Base-by-base conservation (phyloP, 805 yeast genomes). In the Kuraishia floccosa region DNA sequence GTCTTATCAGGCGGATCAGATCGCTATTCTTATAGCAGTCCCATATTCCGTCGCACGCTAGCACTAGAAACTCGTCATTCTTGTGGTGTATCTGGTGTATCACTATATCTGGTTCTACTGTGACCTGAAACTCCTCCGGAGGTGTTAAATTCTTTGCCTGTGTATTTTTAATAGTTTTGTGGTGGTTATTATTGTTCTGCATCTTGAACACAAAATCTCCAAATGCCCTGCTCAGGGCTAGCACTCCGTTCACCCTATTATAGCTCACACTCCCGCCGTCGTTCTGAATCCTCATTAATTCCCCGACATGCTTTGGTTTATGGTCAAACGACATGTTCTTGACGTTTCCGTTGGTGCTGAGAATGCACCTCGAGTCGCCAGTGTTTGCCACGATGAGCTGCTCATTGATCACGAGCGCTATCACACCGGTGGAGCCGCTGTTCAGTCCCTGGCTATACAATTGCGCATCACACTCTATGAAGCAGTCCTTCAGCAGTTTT, bases 41-140 rank as follows among this genome's bases (percentile, higher is more conserved):
- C 89, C 87, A 81, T 28, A 81, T 74, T 27, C 93, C 93, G 53
- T 81, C 93, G 54, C 93, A 81, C 1, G 85, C 89, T 32, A 81
- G 52, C 2, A 81, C 66, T 14, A 81, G 46, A 49, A 81, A 81
- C 49, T 81, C 89, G 43, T 80, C 85, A 13, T 52, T 47, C 1
- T 42, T 40, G 19, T 34, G 39, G 23, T 53, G 50, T 5, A 46
- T 27, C 40, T 61, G 57, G 46, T 78, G 85, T 37, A 64, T 58
- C 24, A 80, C 58, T 2, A 79, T 68, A 42, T 81, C 93, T 0
- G 93, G 93, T 43, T 76, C 84, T 20, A 74, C 82, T 2, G 86
- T 79, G 17, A 81, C 91, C 41, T 79, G 79, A 31, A 79, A 76
- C 46, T 81, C 89, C 52, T 77, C 82, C 6, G 81, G 76, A 1